Evolutionary conservation across 768 basidiomycete species (phyloP).

Genomic region (Crucibulum laeve): DNA sequence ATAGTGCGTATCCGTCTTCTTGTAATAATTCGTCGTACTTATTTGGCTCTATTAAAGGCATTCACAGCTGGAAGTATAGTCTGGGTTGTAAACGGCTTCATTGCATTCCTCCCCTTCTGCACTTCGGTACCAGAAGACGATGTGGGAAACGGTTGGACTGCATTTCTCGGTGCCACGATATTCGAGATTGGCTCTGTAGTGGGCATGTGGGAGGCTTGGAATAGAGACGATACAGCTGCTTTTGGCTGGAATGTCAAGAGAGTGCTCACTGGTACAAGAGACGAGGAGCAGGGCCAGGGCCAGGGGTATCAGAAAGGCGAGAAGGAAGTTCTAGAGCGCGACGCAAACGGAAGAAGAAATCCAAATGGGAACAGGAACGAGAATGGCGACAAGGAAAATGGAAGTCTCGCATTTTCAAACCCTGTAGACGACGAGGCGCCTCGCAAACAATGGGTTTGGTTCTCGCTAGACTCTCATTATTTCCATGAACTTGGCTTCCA

Average conservation of each 20-base stretch:
- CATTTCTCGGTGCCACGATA: slow-evolving; percentile 55
- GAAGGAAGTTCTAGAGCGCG: neutral
- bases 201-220: slow-evolving; percentile 52
- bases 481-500: slow-evolving; percentile 44
- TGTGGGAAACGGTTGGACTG: slow-evolving; percentile 38
- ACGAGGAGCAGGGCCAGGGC: neutral
- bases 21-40: neutral
- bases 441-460: slow-evolving; percentile 32
- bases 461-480: slow-evolving; percentile 29
- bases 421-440: no score
- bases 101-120: slow-evolving; percentile 45
- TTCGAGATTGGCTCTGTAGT: slow-evolving; percentile 54
- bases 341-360: no score
- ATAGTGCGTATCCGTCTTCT: slow-evolving; percentile 17
- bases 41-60: slow-evolving; percentile 12
- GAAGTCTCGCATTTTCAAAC: neutral
- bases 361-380: slow-evolving; percentile 13
- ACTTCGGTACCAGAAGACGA: slow-evolving; percentile 21
- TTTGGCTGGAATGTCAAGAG: slow-evolving; percentile 28
- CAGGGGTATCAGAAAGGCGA: neutral
- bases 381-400: slow-evolving; percentile 1
- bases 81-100: slow-evolving; percentile 56
- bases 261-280: neutral
- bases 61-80: slow-evolving; percentile 40
- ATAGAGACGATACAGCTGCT: slow-evolving; percentile 33